Percentiles rank a stretch among this genome's conserved stretches.
Conservation (phyloP, 2,329 filamentous ascomycete species). For the Neodidymelliopsis sp. region DNA sequence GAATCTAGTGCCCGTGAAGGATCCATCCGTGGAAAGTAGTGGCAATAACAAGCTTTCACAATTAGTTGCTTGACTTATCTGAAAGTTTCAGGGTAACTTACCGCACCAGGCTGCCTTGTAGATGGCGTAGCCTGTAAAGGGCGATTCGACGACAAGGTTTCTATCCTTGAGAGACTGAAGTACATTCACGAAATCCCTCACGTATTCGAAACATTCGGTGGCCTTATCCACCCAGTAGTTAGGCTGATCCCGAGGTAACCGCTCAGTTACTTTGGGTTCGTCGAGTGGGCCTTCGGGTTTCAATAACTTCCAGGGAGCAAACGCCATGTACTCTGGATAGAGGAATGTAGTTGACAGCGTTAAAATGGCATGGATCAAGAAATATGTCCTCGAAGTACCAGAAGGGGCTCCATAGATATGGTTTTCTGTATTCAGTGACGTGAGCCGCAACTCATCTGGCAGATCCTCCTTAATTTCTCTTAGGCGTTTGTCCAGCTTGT, state of each 20-base stretch:
- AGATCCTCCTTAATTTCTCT: slow-evolving; percentile 62
- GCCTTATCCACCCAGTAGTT: slow-evolving; percentile 70
- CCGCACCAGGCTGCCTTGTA: slow-evolving; percentile 71
- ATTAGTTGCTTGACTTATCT: slow-evolving; percentile 6
- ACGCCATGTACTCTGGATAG: slow-evolving; percentile 73
- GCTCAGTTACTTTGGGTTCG: slow-evolving; percentile 60
- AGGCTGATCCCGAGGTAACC: slow-evolving; percentile 37
- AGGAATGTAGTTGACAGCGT: slow-evolving; percentile 72
- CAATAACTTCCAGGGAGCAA: slow-evolving; percentile 63
- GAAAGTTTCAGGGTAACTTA: slow-evolving; percentile 24
- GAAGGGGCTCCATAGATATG: slow-evolving; percentile 64
- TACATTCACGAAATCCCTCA: slow-evolving; percentile 69
- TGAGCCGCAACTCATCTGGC: slow-evolving; percentile 65
- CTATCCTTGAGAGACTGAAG: slow-evolving; percentile 67
- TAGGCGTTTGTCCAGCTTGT: slow-evolving; percentile 60
- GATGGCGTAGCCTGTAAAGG: slow-evolving; percentile 70
- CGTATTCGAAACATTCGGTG: slow-evolving; percentile 68
- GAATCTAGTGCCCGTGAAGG: slow-evolving; percentile 59
- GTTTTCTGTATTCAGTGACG: slow-evolving; percentile 67
- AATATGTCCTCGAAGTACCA: slow-evolving; percentile 69
- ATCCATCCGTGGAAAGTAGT: slow-evolving; percentile 75
- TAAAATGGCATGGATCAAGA: slow-evolving; percentile 71
- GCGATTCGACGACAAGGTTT: slow-evolving; percentile 70
- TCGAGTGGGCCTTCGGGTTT: slow-evolving; percentile 67
- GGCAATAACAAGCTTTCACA: slow-evolving; percentile 65